Percentiles rank a stretch among this genome's conserved stretches.
Evolutionary conservation across 805 yeast species (phyloP).

Genomic region (Naumovozyma castellii): DNA sequence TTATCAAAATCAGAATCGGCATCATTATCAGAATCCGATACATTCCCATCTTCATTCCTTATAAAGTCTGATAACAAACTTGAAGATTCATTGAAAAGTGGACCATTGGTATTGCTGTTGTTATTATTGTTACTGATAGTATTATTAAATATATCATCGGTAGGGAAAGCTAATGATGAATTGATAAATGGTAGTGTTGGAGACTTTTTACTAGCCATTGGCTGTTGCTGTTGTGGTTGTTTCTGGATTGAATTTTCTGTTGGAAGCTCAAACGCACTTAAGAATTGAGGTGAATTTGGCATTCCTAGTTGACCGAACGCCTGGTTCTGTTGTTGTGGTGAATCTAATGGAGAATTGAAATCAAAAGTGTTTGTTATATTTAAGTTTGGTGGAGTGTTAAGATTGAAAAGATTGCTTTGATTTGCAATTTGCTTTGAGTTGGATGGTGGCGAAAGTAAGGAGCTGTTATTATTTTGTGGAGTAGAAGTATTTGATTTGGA

Average conservation of each 20-base stretch:
- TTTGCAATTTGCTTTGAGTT: background rate
- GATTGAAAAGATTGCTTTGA: background rate
- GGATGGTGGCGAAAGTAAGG: constrained; percentile 2
- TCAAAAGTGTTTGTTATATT: constrained; percentile 9
- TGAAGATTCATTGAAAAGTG: background rate
- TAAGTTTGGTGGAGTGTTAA: background rate
- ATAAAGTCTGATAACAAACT: background rate
- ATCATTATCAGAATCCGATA: background rate
- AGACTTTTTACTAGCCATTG: background rate
- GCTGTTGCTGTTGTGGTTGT: no score
- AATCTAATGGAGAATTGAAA: constrained; percentile 3
- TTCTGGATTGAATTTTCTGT: no score
- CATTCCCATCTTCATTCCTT: background rate
- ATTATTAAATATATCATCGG: constrained; percentile 6
- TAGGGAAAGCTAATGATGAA: constrained; percentile 25
- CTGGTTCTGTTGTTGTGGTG: background rate
- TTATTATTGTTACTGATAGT: background rate
- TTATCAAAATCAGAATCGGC: constrained; percentile 1
- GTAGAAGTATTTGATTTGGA: constrained; percentile 1
- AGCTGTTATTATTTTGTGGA: constrained; percentile 1
- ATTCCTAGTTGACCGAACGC: constrained; percentile 16
- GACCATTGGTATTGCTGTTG: constrained; percentile 1
- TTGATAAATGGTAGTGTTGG: constrained; percentile 19
- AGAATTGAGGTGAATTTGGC: constrained; percentile 1
- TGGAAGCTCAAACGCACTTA: background rate